phyloP scores from a whole-genome alignment of 225 moss, liverwort and hornwort genomes.

The Lunularia cruciata region DNA sequence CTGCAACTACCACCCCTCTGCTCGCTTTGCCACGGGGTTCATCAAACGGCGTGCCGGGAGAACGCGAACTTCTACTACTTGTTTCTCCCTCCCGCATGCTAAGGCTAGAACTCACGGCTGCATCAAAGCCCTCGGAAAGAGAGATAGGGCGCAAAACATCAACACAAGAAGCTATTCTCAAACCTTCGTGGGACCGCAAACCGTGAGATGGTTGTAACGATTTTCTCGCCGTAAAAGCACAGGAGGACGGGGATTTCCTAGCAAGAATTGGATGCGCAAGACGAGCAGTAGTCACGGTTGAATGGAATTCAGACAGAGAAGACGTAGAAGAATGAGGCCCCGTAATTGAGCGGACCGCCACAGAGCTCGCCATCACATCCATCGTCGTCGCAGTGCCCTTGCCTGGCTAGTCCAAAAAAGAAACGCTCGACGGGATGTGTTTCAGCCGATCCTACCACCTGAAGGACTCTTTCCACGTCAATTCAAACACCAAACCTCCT shows the following conservation, averaged over 20 bases:
- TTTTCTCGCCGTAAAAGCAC: constrained; percentile 35
- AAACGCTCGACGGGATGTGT: neutral
- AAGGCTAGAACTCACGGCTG: constrained; percentile 55
- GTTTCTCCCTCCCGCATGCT: constrained; percentile 19
- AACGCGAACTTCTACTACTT: constrained; percentile 2
- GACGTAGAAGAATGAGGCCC: constrained; percentile 50
- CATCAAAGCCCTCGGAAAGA: constrained; percentile 69
- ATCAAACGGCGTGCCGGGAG: constrained; percentile 34
- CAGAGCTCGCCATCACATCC: constrained; percentile 89
- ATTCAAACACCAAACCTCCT: neutral
- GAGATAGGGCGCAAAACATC: constrained; percentile 64
- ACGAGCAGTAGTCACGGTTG: constrained; percentile 39
- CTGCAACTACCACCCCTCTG: constrained; percentile 69
- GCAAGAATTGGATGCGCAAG: constrained; percentile 59
- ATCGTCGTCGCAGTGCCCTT: constrained; percentile 31
- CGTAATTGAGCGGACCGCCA: constrained; percentile 61
- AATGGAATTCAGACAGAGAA: constrained; percentile 46
- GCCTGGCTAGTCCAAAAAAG: neutral
- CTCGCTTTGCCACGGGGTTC: constrained; percentile 45
- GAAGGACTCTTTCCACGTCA: neutral
- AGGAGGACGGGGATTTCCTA: constrained; percentile 44
- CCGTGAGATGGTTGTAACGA: constrained; percentile 1
- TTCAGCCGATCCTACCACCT: neutral
- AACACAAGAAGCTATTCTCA: constrained; percentile 51
- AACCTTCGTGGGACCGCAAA: constrained; percentile 61